Percentiles rank a stretch among this genome's conserved stretches.
These are phyloP conservation scores for Pleurotus pulmonarius DNA, from an alignment of 768 basidiomycete genomes.

Conservation along the genomic window DNA sequence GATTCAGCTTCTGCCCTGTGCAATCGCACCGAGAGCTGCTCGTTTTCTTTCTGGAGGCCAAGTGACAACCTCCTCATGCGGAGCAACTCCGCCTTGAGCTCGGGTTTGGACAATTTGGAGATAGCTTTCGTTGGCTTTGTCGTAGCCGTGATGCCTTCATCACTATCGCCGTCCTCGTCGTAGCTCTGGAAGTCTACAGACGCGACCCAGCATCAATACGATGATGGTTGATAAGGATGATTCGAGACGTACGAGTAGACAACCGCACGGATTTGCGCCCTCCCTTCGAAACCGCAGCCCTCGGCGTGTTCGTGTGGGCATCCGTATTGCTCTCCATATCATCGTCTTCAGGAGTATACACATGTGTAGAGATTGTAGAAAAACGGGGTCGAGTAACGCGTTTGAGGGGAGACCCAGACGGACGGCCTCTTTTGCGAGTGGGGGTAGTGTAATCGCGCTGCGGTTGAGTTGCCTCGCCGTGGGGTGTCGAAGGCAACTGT, in stretches of 20 bases:
- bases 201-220: background rate
- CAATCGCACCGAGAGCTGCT: background rate
- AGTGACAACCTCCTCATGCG: background rate
- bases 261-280: slow-evolving; percentile 1
- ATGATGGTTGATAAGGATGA: background rate
- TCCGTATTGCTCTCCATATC: background rate
- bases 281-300: background rate
- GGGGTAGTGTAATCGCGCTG: background rate
- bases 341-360: background rate
- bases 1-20: background rate
- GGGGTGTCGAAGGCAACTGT: background rate
- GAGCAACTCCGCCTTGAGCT: slow-evolving; percentile 13
- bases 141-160: background rate
- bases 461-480: too few species aligned
- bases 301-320: background rate
- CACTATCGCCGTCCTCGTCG: background rate
- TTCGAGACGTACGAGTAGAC: background rate
- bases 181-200: background rate
- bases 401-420: slow-evolving; percentile 5
- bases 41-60: background rate
- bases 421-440: background rate
- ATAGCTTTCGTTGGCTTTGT: slow-evolving; percentile 18
- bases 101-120: slow-evolving; percentile 35
- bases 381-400: background rate
- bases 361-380: slow-evolving; percentile 8